Evolutionary conservation across 805 yeast species (phyloP), one percentile per base, ranked within the genome.

Genomic region (Yarrowia sp.): DNA sequence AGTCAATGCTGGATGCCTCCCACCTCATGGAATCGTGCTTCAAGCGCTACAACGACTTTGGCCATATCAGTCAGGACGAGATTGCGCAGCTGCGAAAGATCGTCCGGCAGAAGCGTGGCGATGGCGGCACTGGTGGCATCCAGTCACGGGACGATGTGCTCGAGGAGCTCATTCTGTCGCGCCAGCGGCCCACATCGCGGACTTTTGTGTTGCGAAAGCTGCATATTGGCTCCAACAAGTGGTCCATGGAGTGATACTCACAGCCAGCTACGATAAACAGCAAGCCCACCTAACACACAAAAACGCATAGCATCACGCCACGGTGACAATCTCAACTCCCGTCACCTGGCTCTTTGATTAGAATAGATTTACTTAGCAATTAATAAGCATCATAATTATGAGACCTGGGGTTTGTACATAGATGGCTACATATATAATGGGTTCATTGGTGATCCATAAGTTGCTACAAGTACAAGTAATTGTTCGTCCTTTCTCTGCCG

Each of bases 61-160:
- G 90, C 21, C 86, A 86, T 67, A 75, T 90, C 22, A 85, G 92
- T 1, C 97, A 92, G 71, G 90, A 85, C 44, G 97, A 93, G 73
- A 85, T 93, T 56, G 81, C 83, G 67, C 83, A 86, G 69, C 88
- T 97, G 71, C 81, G 96, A 56, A 83, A 83, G 69, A 92, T 87
- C 74, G 98, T 93, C 14, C 78, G 85, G 8, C 83, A 84, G 21
- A 72, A 77, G 4, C 71, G 78, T 24, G 46, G 46, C 24, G 52
- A 52, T 16, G 56, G 38, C 28, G 63, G 62, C 4, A 36, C 51
- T 3, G 63, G 63, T 1, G 63, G 63, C 19, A 30, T 58, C 22
- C 51, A 41, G 41, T 41, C 51, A 7, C 49, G 63, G 3, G 63
- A 58, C 32, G 63, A 58, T 24, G 41, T 58, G 28, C 49, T 58